Percentiles rank a stretch among this genome's conserved stretches.
Evolutionary conservation across 208 protist species (phyloP).

Genomic region (Polymyxa betae): DNA sequence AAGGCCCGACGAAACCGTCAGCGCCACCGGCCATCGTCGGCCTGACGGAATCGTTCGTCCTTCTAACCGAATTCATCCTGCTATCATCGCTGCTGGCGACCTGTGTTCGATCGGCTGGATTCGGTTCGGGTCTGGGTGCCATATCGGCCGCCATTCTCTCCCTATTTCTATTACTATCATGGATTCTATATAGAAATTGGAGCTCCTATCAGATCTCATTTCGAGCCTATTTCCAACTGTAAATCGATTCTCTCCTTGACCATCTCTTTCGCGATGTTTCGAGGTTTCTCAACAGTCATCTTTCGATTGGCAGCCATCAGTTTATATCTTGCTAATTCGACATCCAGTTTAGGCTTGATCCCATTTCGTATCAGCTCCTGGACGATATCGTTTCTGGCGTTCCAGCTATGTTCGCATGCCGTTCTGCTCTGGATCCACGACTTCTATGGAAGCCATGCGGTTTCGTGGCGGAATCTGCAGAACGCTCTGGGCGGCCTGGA

Average conservation of each 20-base stretch:
- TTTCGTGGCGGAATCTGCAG: background rate
- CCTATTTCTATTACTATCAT: background rate
- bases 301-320: background rate
- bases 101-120: background rate
- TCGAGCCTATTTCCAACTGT: background rate
- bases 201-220: background rate
- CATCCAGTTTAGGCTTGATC: background rate
- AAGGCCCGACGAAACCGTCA: background rate
- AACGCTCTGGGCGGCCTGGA: background rate
- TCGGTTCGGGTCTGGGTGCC: background rate
- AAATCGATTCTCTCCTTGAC: too few relatives aligned
- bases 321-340: background rate
- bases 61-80: background rate
- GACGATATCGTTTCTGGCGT: background rate
- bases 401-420: background rate
- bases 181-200: background rate
- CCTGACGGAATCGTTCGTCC: background rate
- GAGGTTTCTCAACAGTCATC: background rate
- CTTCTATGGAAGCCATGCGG: background rate
- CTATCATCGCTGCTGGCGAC: background rate
- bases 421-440: background rate
- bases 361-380: background rate
- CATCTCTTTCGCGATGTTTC: background rate
- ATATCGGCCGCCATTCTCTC: background rate
- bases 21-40: background rate